A percentile compares a stretch with the other conserved stretches of the same genome.
Conservation (phyloP, 1,139 yeast species). For the Pichia sp. region DNA sequence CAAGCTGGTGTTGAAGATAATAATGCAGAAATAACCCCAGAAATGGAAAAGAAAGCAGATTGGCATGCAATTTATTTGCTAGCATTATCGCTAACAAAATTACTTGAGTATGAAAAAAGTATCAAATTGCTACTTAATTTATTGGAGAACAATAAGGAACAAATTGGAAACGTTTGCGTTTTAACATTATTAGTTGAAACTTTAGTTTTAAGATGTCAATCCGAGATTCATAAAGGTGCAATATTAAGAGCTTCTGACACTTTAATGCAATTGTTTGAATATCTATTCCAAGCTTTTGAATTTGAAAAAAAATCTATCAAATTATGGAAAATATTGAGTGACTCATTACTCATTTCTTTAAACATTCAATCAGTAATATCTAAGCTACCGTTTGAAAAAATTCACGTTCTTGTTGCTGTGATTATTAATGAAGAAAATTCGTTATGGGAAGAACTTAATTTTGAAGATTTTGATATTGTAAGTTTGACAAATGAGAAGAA, state of each 20-base stretch:
- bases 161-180: slow-evolving; percentile 48
- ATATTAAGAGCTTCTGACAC: slow-evolving; percentile 49
- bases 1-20: slow-evolving; percentile 34
- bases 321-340: slow-evolving; percentile 51
- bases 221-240: slow-evolving; percentile 54
- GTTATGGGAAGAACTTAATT: slow-evolving; percentile 4
- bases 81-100: slow-evolving; percentile 51
- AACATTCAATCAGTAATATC: slow-evolving; percentile 36
- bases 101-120: slow-evolving; percentile 43
- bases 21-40: slow-evolving; percentile 12
- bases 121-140: slow-evolving; percentile 37
- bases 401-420: background rate
- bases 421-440: slow-evolving; percentile 1
- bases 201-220: slow-evolving; percentile 46
- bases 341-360: slow-evolving; percentile 42
- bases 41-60: slow-evolving; percentile 12
- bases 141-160: slow-evolving; percentile 30
- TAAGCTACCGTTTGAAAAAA: slow-evolving; percentile 34
- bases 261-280: slow-evolving; percentile 41
- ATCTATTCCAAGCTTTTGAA: slow-evolving; percentile 39
- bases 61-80: slow-evolving; percentile 64
- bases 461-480: background rate
- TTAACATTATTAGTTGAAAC: slow-evolving; percentile 54
- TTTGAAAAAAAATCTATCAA: slow-evolving; percentile 39
- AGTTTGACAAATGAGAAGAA: slow-evolving; percentile 6